phyloP scores from a whole-genome alignment of 495 filamentous ascomycete species.

The Lindgomyces ingoldianus region DNA sequence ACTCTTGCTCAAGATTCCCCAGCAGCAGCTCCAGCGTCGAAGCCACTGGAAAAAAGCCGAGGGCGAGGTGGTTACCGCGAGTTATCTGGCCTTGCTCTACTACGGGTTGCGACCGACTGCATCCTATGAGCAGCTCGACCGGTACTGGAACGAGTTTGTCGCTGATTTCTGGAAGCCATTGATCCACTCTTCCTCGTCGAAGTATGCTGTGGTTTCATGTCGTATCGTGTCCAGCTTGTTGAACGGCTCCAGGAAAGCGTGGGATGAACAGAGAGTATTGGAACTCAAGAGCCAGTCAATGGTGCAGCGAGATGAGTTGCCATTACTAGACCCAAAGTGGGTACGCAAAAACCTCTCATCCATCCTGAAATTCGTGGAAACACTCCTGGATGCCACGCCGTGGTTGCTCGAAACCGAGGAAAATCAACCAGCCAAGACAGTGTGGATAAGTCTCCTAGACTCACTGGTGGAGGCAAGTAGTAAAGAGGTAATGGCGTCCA shows the following conservation, averaged over 20 bases:
- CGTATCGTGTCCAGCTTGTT: conserved; percentile 69
- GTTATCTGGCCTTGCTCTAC: conserved; percentile 79
- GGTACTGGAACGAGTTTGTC: conserved; percentile 79
- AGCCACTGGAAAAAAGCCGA: conserved; percentile 59
- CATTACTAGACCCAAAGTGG: conserved; percentile 81
- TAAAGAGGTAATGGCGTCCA: conserved; percentile 87
- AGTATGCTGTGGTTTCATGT: conserved; percentile 49
- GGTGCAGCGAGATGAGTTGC: conserved; percentile 66
- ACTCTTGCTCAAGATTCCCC: conserved; percentile 69
- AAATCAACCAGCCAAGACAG: conserved; percentile 52
- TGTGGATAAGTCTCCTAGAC: conserved; percentile 70
- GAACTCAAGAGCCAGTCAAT: conserved; percentile 59
- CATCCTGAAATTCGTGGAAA: conserved; percentile 66
- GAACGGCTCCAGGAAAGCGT: conserved; percentile 65
- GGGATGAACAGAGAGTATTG: conserved; percentile 71
- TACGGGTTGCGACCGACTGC: conserved; percentile 77
- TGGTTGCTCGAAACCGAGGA: conserved; percentile 50
- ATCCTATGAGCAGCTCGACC: conserved; percentile 61
- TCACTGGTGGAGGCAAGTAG: conserved; percentile 74
- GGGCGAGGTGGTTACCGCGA: conserved; percentile 62
- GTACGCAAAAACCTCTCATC: conserved; percentile 65
- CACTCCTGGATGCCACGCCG: conserved; percentile 59
- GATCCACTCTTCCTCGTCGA: conserved; percentile 32
- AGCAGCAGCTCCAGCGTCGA: conserved; percentile 67
- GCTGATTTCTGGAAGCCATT: conserved; percentile 55